Evolutionary conservation across 2,329 filamentous ascomycete genomes (phyloP).

Genomic region (Colletotrichum lupini): DNA sequence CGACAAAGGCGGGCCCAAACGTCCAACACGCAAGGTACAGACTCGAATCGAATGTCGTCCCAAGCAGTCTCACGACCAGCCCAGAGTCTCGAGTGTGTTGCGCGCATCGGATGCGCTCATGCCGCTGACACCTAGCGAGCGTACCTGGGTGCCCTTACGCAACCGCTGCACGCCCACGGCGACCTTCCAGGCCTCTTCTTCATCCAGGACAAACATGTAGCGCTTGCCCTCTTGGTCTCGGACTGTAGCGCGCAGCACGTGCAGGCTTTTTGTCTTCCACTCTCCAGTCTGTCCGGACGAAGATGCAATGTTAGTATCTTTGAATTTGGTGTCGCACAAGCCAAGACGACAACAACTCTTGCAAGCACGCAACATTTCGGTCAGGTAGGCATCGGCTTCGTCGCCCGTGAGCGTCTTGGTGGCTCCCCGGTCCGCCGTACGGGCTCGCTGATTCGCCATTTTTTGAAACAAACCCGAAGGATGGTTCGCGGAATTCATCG

Average conservation of each 20-base stretch:
- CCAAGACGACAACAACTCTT: conserved; percentile 71
- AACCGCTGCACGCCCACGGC: conserved; percentile 70
- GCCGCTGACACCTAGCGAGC: conserved; percentile 67
- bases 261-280: conserved; percentile 66
- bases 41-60: not conserved
- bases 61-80: conserved; percentile 53
- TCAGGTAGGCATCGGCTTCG: conserved; percentile 74
- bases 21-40: not conserved
- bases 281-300: conserved; percentile 61
- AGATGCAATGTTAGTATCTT: conserved; percentile 53
- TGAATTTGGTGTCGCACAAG: conserved; percentile 57
- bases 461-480: conserved; percentile 58
- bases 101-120: conserved; percentile 66
- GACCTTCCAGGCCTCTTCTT: conserved; percentile 77
- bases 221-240: conserved; percentile 75
- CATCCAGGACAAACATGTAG: conserved; percentile 72
- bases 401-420: conserved; percentile 67
- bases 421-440: conserved; percentile 59
- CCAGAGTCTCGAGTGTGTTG: conserved; percentile 67
- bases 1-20: not conserved
- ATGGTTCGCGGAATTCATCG: conserved; percentile 50
- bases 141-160: conserved; percentile 68
- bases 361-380: conserved; percentile 72
- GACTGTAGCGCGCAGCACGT: conserved; percentile 72
- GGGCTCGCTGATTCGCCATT: conserved; percentile 56